Evolutionary conservation across 2,329 filamentous ascomycete genomes (phyloP), one percentile per base, ranked within the genome.

Genomic region (Aspergillus sp.): DNA sequence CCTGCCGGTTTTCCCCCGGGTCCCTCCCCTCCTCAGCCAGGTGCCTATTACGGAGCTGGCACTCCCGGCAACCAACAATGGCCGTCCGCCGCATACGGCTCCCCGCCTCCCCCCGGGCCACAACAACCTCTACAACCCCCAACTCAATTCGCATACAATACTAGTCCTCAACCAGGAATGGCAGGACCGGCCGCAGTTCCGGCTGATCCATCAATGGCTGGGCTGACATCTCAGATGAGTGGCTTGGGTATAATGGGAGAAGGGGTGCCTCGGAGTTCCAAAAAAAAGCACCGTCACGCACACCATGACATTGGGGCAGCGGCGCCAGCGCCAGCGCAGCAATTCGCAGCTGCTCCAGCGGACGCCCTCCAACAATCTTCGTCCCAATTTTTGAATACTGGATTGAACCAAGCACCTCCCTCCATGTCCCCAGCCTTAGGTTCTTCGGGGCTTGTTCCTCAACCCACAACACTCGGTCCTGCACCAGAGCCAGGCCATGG

Each of bases 241-340:
- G 86, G 86, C 59, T 85, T 96, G 83, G 87, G 82, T 41, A 78
- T 96, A 64, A 85, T 82, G 34, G 74, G 70, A 57, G 81, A 83
- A 55, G 64, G 69, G 56, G 71, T 68, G 53, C 64, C 71, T 50
- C 77, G 86, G 72, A 64, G 74, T 38, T 75, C 78, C 50, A 89
- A 93, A 82, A 98, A 96, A 85, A 97, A 96, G 83, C 89, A 97
- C 73, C 86, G 91, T 58, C 93, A 98, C 76, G 93, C 93, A 62
- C 90, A 96, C 74, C 93, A 98, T 74, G 88, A 86, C 39, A 85
- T 98, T 63, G 85, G 89, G 20, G 82, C 87, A 12, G 81, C 81
- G 5, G 85, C 60, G 26, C 55, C 63, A 22, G 26, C 26, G 9
- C 60, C 63, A 12, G 54, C 86, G 49, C 86, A 89, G 68, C 78